Evolutionary conservation across 164 flowering plant species (phyloP).

Genomic region (Stephania cephalantha): DNA sequence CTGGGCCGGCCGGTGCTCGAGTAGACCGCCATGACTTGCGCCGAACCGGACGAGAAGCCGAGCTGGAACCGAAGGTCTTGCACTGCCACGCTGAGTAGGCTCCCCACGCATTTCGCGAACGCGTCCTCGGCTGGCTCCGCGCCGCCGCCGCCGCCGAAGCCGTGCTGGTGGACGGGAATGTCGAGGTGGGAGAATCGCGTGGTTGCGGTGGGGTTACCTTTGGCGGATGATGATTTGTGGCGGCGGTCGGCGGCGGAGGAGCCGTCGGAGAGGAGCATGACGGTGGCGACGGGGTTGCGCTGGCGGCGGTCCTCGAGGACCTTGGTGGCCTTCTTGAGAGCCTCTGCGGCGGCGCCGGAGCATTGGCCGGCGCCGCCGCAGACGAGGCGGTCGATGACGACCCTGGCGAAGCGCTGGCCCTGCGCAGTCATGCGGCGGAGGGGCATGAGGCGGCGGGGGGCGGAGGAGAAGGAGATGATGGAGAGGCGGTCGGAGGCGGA

Average conservation of each 20-base stretch:
- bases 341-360: conserved; percentile 47
- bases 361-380: conserved; percentile 42
- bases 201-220: conserved; percentile 17
- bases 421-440: conserved; percentile 62
- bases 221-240: conserved; percentile 5
- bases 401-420: conserved; percentile 66
- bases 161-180: conserved; percentile 68
- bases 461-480: conserved; percentile 59
- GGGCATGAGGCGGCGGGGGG: conserved; percentile 52
- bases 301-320: conserved; percentile 87
- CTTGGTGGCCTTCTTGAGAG: conserved; percentile 65
- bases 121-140: conserved; percentile 68
- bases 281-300: conserved; percentile 78
- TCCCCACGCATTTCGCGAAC: conserved; percentile 77
- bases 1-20: conserved; percentile 43
- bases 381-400: conserved; percentile 56
- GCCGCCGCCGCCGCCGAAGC: conserved; percentile 35
- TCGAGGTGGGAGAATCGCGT: conserved; percentile 86
- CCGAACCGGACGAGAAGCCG: conserved; percentile 45
- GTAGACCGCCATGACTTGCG: conserved; percentile 68
- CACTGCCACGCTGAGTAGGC: conserved; percentile 76
- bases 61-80: conserved; percentile 70
- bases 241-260: conserved; percentile 22
- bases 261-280: conserved; percentile 82
- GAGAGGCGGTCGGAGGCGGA: conserved; percentile 70